Conservation (phyloP, 306 rosid species). For the Crataegus laevigata region DNA sequence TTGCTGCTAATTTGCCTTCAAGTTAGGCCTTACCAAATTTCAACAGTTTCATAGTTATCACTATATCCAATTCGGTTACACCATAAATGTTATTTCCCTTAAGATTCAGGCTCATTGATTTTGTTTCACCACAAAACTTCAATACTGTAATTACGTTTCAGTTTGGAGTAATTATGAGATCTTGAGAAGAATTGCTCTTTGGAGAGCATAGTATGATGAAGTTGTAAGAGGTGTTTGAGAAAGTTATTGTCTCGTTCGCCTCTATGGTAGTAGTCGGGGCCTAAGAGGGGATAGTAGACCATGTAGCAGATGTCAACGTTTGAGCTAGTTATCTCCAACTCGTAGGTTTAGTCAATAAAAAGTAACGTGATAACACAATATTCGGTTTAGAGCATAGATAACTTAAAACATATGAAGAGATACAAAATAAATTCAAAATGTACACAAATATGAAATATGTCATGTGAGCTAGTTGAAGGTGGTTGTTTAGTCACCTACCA, state of each 20-base stretch:
- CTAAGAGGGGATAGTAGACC: background rate
- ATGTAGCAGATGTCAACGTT: background rate
- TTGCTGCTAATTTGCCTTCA: constrained; percentile 17
- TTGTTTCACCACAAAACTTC: constrained; percentile 20
- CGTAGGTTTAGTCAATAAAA: too few relatives aligned
- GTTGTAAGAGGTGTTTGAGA: background rate
- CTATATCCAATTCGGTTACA: background rate
- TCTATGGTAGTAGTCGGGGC: background rate
- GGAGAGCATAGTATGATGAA: too few relatives aligned
- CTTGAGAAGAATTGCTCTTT: background rate
- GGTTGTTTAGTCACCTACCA: constrained; percentile 98
- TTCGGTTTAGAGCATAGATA: background rate
- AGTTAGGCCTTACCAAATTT: constrained; percentile 1
- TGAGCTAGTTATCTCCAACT: background rate
- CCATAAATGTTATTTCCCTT: constrained; percentile 22
- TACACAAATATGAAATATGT: constrained; percentile 49
- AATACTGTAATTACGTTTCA: constrained; percentile 12
- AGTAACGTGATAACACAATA: background rate
- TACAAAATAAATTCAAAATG: constrained; percentile 34
- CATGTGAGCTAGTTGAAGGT: constrained; percentile 54
- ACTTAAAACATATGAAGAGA: too few relatives aligned
- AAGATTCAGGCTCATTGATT: constrained; percentile 4
- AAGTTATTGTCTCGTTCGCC: background rate
- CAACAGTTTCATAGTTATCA: background rate
- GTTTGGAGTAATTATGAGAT: background rate